Conservation (phyloP, 345 rosid species). For the Bruguiera parviflora region DNA sequence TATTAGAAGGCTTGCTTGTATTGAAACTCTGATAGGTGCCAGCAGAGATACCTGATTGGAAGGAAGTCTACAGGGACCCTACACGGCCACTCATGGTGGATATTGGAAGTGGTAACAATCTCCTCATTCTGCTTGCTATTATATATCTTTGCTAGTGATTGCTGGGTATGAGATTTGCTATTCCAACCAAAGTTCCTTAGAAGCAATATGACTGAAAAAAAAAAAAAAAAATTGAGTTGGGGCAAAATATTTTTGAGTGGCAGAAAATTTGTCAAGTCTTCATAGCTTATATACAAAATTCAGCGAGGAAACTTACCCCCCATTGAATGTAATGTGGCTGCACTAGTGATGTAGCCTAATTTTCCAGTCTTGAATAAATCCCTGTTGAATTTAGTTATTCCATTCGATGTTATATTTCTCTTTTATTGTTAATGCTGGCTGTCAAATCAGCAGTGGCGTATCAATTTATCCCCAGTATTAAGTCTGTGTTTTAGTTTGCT, state of each 20-base stretch:
- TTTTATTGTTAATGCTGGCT: neutral
- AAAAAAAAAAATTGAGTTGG: too few relatives aligned
- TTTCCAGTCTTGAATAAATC: too few relatives aligned
- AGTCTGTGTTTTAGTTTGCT: too few relatives aligned
- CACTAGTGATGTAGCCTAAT: too few relatives aligned
- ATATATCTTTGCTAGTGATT: neutral
- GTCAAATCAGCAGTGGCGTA: neutral
- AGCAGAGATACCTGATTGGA: slow-evolving; percentile 68
- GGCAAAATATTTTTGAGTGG: too few relatives aligned
- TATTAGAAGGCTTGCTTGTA: neutral
- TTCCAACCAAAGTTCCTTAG: neutral
- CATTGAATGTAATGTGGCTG: too few relatives aligned
- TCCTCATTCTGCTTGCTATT: neutral
- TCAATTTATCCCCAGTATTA: neutral
- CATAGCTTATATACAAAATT: too few relatives aligned
- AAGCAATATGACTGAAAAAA: neutral
- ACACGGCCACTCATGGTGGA: slow-evolving; percentile 87
- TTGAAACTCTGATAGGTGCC: slow-evolving; percentile 43
- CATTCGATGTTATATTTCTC: too few relatives aligned
- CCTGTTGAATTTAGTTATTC: too few relatives aligned
- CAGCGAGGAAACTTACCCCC: too few relatives aligned
- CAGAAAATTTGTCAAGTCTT: too few relatives aligned
- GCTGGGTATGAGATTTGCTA: neutral
- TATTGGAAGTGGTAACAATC: slow-evolving; percentile 77
- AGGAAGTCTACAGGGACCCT: slow-evolving; percentile 65